phyloP scores from a whole-genome alignment of 2,329 filamentous ascomycete species.

The Immersiporthe knoxdaviesiana region DNA sequence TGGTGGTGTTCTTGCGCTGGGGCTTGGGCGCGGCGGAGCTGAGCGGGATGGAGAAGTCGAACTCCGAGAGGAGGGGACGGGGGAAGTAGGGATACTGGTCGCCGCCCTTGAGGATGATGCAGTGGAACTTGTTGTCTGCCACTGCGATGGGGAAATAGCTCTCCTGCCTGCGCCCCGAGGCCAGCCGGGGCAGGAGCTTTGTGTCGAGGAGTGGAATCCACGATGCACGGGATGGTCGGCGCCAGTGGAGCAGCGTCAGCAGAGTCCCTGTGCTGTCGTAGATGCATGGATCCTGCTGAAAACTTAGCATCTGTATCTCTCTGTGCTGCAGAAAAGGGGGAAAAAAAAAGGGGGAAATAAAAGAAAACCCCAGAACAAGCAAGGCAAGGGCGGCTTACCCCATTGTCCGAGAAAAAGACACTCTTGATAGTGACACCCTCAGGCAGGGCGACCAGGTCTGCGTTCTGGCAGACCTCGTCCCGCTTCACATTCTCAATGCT shows the following conservation, averaged over 20 bases:
- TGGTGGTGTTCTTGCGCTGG: conserved; percentile 34
- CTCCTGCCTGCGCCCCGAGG: conserved; percentile 83
- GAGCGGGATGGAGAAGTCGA: conserved; percentile 86
- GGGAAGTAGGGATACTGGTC: conserved; percentile 94
- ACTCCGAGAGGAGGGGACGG: conserved; percentile 85
- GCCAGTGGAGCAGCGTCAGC: conserved; percentile 88
- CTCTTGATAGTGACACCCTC: conserved; percentile 73
- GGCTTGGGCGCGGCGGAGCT: conserved; percentile 47
- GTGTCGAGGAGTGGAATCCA: conserved; percentile 96
- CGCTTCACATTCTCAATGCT: conserved; percentile 93
- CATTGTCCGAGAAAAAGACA: conserved; percentile 89
- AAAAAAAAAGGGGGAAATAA: too few relatives aligned
- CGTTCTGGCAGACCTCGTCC: conserved; percentile 91
- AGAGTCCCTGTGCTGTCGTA: conserved; percentile 93
- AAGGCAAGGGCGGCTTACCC: conserved; percentile 58
- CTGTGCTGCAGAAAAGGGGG: not conserved
- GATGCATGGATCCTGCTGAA: conserved; percentile 80
- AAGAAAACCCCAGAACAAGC: too few relatives aligned
- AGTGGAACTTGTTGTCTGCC: conserved; percentile 90
- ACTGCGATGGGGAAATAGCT: conserved; percentile 95
- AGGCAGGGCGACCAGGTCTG: conserved; percentile 86
- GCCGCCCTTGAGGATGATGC: conserved; percentile 96
- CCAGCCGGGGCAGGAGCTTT: conserved; percentile 77
- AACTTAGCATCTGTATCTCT: conserved; percentile 26
- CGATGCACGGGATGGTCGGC: conserved; percentile 77